These are phyloP conservation scores for Metarhizium rileyi DNA, from an alignment of 2,329 filamentous ascomycete genomes.

Conservation along the genomic window DNA sequence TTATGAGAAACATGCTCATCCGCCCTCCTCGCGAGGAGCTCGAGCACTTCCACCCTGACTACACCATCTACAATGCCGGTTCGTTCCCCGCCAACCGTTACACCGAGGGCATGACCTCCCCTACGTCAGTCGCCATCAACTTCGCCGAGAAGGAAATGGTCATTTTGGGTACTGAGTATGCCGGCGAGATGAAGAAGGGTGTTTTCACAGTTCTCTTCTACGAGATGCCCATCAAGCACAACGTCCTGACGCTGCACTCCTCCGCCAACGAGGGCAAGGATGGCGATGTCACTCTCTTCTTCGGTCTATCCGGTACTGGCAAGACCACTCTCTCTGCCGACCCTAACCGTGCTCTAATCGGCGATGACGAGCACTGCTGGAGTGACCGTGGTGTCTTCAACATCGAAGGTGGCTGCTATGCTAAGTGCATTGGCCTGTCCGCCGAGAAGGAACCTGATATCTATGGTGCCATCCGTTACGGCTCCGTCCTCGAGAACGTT, in stretches of 20 bases:
- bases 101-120: conserved; percentile 97
- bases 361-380: conserved; percentile 99
- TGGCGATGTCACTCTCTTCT: conserved; percentile 97
- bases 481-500: conserved; percentile 95
- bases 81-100: conserved; percentile 98
- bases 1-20: conserved; percentile 99
- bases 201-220: conserved; percentile 99
- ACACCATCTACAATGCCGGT: conserved; percentile 99
- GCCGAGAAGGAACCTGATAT: conserved; percentile 99
- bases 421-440: conserved; percentile 95
- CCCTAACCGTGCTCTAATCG: conserved; percentile 90
- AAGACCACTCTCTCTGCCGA: conserved; percentile 98
- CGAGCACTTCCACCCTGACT: conserved; percentile 96
- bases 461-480: conserved; percentile 89
- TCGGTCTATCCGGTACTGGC: conserved; percentile 94
- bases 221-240: conserved; percentile 99
- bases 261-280: conserved; percentile 94
- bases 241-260: conserved; percentile 95
- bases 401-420: conserved; percentile 99
- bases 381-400: conserved; percentile 95
- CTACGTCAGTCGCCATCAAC: conserved; percentile 97
- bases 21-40: conserved; percentile 84
- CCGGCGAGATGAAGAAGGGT: conserved; percentile 77
- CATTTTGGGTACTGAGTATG: conserved; percentile 97
- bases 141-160: conserved; percentile 99